phyloP scores from a whole-genome alignment of 2,329 filamentous ascomycete genomes.

The Epichloe scottii region DNA sequence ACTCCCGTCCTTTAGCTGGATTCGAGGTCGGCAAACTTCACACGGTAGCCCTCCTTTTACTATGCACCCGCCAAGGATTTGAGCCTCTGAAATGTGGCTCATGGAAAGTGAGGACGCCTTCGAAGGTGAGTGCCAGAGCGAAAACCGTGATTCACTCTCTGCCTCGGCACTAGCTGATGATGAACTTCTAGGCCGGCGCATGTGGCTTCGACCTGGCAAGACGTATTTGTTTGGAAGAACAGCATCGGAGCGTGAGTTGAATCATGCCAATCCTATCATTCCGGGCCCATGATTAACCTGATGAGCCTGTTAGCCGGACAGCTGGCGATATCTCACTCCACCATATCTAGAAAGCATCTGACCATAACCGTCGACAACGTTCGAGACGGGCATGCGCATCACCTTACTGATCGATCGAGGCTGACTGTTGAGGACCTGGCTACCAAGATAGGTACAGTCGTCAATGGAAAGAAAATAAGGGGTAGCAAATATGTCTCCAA shows the following conservation, averaged over 20 bases:
- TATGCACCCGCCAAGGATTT: background rate
- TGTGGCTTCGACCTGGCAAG: constrained; percentile 80
- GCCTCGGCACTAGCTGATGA: constrained; percentile 2
- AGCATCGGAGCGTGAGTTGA: constrained; percentile 44
- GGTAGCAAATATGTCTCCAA: constrained; percentile 46
- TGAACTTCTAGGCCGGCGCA: constrained; percentile 29
- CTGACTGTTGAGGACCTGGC: constrained; percentile 65
- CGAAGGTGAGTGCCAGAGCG: constrained; percentile 20
- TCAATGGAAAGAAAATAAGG: constrained; percentile 62
- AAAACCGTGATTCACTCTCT: background rate
- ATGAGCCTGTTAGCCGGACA: constrained; percentile 39
- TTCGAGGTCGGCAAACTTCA: background rate
- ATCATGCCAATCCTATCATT: background rate
- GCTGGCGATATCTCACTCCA: constrained; percentile 62
- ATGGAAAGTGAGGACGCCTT: constrained; percentile 47
- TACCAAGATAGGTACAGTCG: constrained; percentile 72
- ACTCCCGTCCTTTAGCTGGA: background rate
- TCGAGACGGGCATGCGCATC: constrained; percentile 50
- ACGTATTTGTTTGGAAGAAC: constrained; percentile 78
- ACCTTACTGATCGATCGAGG: constrained; percentile 51
- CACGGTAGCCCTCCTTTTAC: background rate
- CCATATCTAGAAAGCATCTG: constrained; percentile 81
- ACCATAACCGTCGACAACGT: constrained; percentile 60
- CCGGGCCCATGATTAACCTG: background rate
- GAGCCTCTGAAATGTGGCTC: constrained; percentile 43